Evolutionary conservation across 169 alveolate genomes (phyloP).

Genomic region (Plasmodium sp.): DNA sequence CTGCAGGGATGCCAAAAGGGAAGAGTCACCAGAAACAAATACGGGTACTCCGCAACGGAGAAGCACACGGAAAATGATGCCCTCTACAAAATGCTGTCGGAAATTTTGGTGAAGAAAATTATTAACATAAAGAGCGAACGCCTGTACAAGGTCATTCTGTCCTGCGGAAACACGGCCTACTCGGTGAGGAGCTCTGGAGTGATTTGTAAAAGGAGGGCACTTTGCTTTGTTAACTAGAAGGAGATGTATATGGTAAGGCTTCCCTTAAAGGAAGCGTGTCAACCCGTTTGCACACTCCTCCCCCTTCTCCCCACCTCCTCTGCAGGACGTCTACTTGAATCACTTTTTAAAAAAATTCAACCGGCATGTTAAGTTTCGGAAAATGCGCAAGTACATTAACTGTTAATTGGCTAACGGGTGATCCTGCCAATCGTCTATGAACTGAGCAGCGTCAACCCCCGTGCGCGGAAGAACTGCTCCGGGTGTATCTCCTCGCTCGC

Average conservation of each 20-base stretch:
- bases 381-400: conserved; percentile 50
- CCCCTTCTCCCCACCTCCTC: not conserved
- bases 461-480: conserved; percentile 1
- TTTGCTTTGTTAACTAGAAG: not conserved
- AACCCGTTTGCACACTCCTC: not conserved
- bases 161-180: conserved; percentile 68
- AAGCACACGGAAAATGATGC: conserved; percentile 15
- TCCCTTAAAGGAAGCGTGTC: not conserved
- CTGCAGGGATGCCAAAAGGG: conserved; percentile 38
- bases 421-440: not conserved
- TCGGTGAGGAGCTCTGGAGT: conserved; percentile 15
- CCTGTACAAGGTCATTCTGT: conserved; percentile 43
- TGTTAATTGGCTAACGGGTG: not conserved
- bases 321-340: conserved; percentile 52
- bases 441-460: not conserved
- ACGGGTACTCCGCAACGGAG: conserved; percentile 30
- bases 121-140: conserved; percentile 42
- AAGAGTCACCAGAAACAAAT: conserved; percentile 28
- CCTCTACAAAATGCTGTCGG: conserved; percentile 19
- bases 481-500: not conserved
- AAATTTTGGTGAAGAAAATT: conserved; percentile 34
- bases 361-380: conserved; percentile 36
- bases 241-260: not conserved
- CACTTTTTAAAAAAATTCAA: conserved; percentile 55
- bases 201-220: not conserved